Evolutionary conservation across 805 yeast species (phyloP).

Genomic region (Spathaspora girioi): DNA sequence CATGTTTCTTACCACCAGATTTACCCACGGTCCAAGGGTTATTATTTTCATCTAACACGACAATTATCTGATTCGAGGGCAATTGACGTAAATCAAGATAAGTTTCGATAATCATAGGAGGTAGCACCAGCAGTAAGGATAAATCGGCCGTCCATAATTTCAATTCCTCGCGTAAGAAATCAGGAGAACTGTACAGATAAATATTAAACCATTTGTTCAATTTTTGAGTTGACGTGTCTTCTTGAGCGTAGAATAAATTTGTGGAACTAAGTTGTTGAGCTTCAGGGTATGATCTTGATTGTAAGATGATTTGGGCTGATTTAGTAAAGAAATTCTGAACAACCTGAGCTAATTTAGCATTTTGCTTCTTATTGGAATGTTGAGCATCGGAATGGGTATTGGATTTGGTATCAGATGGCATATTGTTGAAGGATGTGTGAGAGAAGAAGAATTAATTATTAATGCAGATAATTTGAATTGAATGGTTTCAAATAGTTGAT

Average conservation of each 20-base stretch:
- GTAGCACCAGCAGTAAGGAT: constrained; percentile 31
- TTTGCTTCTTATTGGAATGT: constrained; percentile 19
- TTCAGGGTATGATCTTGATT: constrained; percentile 37
- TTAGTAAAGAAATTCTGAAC: constrained; percentile 50
- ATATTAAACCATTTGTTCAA: constrained; percentile 64
- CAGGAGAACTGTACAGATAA: constrained; percentile 36
- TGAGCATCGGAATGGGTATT: constrained; percentile 7
- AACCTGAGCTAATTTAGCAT: constrained; percentile 39
- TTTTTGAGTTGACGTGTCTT: constrained; percentile 18
- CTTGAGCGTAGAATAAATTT: neutral
- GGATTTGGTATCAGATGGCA: neutral
- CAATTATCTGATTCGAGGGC: constrained; percentile 53
- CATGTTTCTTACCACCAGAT: constrained; percentile 60
- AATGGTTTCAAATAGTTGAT: neutral
- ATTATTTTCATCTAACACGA: constrained; percentile 52
- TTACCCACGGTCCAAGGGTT: constrained; percentile 55
- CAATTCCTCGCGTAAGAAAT: constrained; percentile 50
- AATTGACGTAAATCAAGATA: constrained; percentile 64
- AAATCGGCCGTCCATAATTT: constrained; percentile 56
- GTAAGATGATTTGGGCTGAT: constrained; percentile 54
- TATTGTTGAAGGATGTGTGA: too few relatives aligned
- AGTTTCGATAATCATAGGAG: constrained; percentile 86
- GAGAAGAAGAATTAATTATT: neutral
- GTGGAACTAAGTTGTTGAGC: too few relatives aligned
- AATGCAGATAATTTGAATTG: neutral